Base-by-base conservation (phyloP, 306 rosid species). In the Glycine latifolia region DNA sequence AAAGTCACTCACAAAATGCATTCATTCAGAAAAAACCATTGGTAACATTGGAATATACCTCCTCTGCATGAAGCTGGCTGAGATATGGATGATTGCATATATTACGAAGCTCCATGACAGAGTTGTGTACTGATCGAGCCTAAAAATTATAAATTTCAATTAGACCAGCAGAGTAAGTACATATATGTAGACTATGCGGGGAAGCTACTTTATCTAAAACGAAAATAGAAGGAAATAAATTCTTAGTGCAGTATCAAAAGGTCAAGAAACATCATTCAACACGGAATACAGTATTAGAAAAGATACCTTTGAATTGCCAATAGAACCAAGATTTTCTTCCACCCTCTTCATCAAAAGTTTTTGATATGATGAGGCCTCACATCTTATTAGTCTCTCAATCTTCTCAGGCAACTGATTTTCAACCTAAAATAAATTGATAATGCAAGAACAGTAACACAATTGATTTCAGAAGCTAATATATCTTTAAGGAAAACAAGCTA, bases 71-170 rank as follows among this genome's bases (percentile, higher is more conserved):
- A 85, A 96, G 97, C 88, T 96, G 99, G 86, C 99, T 96, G 69
- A 96, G 92, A 85, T 96, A 94, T 20, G 99, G 99, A 89, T 96
- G 99, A 83, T 96, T 96, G 89, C 99, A 96, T 78, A 96, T 96
- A 90, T 96, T 96, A 73, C 98, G 98, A 77, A 91, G 97, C 92
- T 96, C 99, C 99, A 96, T 96, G 63, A 96, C 99, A 58, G 99
- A 92, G 80, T 96, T 96, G 91, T 96, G 99, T 79, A 96, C 99
- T 13, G 99, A 86, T 61, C 98, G 98, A 60, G 84, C 88, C 99
- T 96, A 88, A 83, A 54, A 80, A 74, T 76, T 67, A 26, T 17
- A 73, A 60, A 26, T 68, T 67, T 73, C 55, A 69, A 83, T 87
- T 75, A 89, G 85, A 81, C 37, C 67, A 86, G 55, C 60, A 67